Conservation (phyloP, 2,329 filamentous ascomycete species). For the Botrytis medusae region DNA sequence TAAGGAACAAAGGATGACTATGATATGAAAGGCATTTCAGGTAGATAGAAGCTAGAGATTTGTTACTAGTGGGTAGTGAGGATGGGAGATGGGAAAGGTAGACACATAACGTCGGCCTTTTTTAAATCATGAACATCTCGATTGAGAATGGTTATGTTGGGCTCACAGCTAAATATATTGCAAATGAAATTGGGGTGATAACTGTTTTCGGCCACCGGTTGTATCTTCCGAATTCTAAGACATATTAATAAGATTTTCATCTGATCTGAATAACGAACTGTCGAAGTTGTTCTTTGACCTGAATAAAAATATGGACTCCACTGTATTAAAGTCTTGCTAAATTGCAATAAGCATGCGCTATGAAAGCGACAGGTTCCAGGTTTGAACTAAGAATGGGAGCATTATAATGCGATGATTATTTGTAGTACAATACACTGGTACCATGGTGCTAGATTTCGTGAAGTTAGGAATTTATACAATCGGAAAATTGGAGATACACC, state of each 20-base stretch:
- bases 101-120: not conserved
- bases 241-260: not conserved
- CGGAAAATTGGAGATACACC: not conserved
- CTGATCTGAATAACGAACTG: not conserved
- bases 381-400: not conserved
- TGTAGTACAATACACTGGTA: not conserved
- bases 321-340: not conserved
- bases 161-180: not conserved
- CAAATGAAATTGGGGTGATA: not conserved
- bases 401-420: not conserved
- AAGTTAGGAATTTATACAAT: not conserved
- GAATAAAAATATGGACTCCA: not conserved
- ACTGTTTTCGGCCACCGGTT: not conserved
- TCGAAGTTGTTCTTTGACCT: not conserved
- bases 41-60: not conserved
- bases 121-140: not conserved
- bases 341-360: not conserved
- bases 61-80: not conserved
- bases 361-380: not conserved
- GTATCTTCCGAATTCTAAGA: not conserved
- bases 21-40: not conserved
- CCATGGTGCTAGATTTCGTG: not conserved
- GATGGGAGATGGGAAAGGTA: not conserved
- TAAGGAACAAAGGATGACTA: not conserved
- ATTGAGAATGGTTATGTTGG: not conserved